Evolutionary conservation across 73 alveolate species (phyloP).

Genomic region (Stentor coeruleus): DNA sequence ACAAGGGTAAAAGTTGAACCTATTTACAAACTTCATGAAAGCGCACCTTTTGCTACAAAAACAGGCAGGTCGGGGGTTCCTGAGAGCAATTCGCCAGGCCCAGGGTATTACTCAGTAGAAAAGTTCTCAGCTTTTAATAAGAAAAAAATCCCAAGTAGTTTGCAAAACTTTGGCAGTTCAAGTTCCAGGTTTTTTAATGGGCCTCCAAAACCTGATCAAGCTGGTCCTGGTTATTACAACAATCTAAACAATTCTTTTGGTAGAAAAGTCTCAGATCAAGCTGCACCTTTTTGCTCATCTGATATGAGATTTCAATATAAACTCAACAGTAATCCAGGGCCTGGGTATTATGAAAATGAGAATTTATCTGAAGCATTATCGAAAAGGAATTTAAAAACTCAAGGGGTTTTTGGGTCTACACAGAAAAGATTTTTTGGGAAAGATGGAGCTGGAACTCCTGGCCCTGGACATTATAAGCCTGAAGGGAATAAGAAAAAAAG

Average conservation of each 20-base stretch:
- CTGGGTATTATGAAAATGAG: conserved; percentile 47
- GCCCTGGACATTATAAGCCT: conserved; percentile 30
- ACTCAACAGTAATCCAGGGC: conserved; percentile 49
- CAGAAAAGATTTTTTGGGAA: conserved; percentile 52
- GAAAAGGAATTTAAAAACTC: conserved; percentile 51
- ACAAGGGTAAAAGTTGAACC: conserved; percentile 64
- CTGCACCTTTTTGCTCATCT: conserved; percentile 39
- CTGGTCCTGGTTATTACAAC: conserved; percentile 45
- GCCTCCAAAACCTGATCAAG: background rate
- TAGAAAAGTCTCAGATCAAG: conserved; percentile 20
- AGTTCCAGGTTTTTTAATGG: conserved; percentile 51
- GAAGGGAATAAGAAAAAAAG: background rate
- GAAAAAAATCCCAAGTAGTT: conserved; percentile 53
- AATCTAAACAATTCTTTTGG: conserved; percentile 19
- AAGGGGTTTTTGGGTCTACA: conserved; percentile 72
- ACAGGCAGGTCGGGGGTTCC: conserved; percentile 40
- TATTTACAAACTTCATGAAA: conserved; percentile 53
- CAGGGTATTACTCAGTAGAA: conserved; percentile 44
- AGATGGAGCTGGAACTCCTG: conserved; percentile 4
- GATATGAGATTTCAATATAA: conserved; percentile 24
- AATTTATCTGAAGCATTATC: conserved; percentile 36
- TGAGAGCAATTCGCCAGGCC: conserved; percentile 57
- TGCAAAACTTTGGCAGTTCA: conserved; percentile 67
- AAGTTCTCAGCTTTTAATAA: conserved; percentile 40
- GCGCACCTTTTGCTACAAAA: conserved; percentile 55